Percentiles rank a stretch among this genome's conserved stretches.
phyloP scores from a whole-genome alignment of 2,329 filamentous ascomycete species.

The Fusarium miscanthi region DNA sequence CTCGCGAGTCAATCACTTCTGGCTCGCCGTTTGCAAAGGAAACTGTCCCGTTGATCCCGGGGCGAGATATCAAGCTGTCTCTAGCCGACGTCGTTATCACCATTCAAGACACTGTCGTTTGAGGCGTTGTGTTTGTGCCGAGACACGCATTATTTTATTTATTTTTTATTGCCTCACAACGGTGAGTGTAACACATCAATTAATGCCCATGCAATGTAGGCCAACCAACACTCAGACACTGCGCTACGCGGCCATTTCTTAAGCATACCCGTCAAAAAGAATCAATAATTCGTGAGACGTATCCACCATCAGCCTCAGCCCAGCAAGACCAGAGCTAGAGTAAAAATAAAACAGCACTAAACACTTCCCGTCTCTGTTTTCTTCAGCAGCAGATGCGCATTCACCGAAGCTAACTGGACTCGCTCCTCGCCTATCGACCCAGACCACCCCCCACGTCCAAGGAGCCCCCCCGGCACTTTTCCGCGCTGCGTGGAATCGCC shows the following conservation, averaged over 20 bases:
- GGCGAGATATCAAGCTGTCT: neutral
- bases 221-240: neutral
- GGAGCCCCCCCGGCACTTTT: conserved; percentile 4
- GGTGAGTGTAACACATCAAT: neutral
- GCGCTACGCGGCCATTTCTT: neutral
- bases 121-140: neutral
- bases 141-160: neutral
- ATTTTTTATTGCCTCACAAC: neutral
- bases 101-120: neutral
- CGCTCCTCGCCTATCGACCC: conserved; percentile 34
- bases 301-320: conserved; percentile 17
- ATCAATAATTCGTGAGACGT: neutral
- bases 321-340: neutral
- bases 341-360: neutral
- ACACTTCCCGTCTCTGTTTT: neutral
- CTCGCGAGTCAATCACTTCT: neutral
- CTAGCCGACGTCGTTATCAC: neutral
- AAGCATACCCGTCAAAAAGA: conserved; percentile 7
- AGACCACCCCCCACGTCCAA: neutral
- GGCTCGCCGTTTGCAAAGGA: neutral
- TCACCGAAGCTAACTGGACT: conserved; percentile 23
- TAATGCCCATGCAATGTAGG: neutral
- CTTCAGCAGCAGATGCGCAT: neutral
- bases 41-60: neutral
- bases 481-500: conserved; percentile 9